Conservation (phyloP, 495 filamentous ascomycete genomes). For the Podospora australis region DNA sequence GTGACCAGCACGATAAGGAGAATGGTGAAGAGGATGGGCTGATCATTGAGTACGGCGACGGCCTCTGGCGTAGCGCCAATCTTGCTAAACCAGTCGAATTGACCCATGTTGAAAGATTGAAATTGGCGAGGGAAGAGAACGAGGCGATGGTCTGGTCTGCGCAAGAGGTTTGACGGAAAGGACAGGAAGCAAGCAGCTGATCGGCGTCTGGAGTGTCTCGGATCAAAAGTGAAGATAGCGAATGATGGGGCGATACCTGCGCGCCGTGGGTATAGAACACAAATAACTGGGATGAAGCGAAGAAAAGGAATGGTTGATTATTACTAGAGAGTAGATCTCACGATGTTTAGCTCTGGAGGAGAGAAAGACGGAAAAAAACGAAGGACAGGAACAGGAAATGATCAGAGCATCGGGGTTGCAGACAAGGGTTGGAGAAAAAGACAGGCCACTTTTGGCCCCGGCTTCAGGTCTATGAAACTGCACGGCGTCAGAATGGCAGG, state of each 20-base stretch:
- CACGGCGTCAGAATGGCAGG: conserved; percentile 21
- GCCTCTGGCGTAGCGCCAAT: conserved; percentile 44
- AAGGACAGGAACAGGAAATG: background rate
- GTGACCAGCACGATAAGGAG: conserved; percentile 41
- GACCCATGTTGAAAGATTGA: conserved; percentile 28
- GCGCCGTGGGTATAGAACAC: background rate
- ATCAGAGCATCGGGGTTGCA: background rate
- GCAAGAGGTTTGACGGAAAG: background rate
- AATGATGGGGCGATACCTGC: background rate
- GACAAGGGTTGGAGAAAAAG: background rate
- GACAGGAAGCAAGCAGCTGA: background rate
- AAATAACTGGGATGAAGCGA: background rate
- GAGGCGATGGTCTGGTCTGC: background rate
- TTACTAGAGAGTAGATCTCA: background rate
- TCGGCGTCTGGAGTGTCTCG: background rate
- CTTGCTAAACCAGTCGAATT: conserved; percentile 42
- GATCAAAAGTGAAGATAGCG: background rate
- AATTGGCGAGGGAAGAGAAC: no score
- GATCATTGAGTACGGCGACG: conserved; percentile 47
- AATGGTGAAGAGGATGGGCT: conserved; percentile 45
- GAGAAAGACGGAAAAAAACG: background rate
- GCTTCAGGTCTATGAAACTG: background rate
- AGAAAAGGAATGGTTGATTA: background rate
- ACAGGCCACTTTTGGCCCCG: background rate
- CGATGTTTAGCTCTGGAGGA: background rate